Evolutionary conservation across 192 early-diverging fungal genomes (phyloP), one percentile per base, ranked within the genome.

Genomic region (Mortierella hygrophila): DNA sequence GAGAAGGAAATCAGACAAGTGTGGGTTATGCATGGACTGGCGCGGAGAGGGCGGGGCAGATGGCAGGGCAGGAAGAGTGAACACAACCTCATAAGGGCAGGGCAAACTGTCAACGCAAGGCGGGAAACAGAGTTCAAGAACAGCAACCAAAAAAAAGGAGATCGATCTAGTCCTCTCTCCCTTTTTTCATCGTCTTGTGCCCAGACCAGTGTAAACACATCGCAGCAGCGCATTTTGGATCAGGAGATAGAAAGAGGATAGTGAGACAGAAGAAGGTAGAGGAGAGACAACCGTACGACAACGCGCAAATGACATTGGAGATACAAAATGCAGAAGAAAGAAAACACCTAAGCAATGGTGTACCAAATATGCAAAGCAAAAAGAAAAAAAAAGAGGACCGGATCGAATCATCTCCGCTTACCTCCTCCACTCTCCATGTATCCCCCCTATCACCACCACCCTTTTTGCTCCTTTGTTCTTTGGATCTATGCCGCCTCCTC

Each of bases 271-370:
- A 18, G 35, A 26, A 42, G 55, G 47, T 46, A 68, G 54, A 37
- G 16, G 16, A 83, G 52, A 40, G 32, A 40, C 42, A 10, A n/a
- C 32, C 23, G 49, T 41, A 41, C 23, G 35, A 37, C 68, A 41
- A 40, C 26, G 40, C 69, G 37, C 37, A 42, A 71, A 38, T 71
- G 9, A 42, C 40, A 65, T 13, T 32, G 60, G 60, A 2, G 60
- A 32, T 11, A 63, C 60, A 65, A 32, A 65, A 65, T 52, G 49
- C 49, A 29, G 2, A 57, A 13, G 60, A 65, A 65, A 65, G 10
- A 63, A 65, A 65, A 65, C 60, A 65, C 60, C 60, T 65, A 65
- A 65, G 60, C 60, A 65, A 32, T 32, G 55, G 32, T 65, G 5
- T 5, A 52, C 49, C 49, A 52, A 52, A 52, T 35, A 65, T 32